Percentiles rank a stretch among this genome's conserved stretches.
These are phyloP conservation scores for Didymella exigua DNA, from an alignment of 2,329 filamentous ascomycete genomes.

Conservation along the genomic window DNA sequence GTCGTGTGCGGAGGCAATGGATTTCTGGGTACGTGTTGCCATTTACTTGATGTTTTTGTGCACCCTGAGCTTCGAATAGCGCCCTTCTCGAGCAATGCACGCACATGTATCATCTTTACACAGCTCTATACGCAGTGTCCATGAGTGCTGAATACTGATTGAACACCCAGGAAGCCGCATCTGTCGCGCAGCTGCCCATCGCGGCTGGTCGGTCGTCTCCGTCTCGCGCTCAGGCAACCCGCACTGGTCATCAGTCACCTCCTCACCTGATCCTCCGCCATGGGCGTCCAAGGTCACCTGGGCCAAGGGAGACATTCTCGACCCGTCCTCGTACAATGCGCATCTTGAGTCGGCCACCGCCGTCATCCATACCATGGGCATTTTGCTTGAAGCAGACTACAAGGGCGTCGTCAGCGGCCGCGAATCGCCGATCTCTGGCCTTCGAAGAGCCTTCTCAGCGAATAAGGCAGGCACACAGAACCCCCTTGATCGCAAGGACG, in stretches of 20 bases:
- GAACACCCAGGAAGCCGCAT: constrained; percentile 68
- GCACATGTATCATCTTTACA: neutral
- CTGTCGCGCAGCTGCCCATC: constrained; percentile 83
- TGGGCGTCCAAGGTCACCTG: constrained; percentile 87
- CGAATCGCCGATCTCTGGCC: constrained; percentile 78
- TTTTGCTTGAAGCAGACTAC: constrained; percentile 96
- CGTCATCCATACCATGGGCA: constrained; percentile 94
- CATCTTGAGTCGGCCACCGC: constrained; percentile 78
- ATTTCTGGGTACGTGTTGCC: constrained; percentile 70
- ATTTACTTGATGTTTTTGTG: neutral
- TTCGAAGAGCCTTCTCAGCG: constrained; percentile 77
- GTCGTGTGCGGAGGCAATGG: constrained; percentile 94
- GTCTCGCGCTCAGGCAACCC: constrained; percentile 95
- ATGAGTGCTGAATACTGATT: neutral
- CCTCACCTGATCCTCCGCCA: constrained; percentile 69
- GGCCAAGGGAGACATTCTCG: constrained; percentile 86
- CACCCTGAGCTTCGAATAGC: neutral
- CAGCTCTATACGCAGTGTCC: neutral
- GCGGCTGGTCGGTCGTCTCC: constrained; percentile 91
- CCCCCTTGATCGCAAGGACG: constrained; percentile 67
- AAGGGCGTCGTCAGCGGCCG: constrained; percentile 86
- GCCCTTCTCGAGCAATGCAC: neutral
- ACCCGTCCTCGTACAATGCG: constrained; percentile 77
- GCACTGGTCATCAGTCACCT: constrained; percentile 79
- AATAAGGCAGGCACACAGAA: constrained; percentile 68